These are phyloP conservation scores for Alternaria triticina DNA, from an alignment of 2,329 filamentous ascomycete genomes.

Conservation along the genomic window DNA sequence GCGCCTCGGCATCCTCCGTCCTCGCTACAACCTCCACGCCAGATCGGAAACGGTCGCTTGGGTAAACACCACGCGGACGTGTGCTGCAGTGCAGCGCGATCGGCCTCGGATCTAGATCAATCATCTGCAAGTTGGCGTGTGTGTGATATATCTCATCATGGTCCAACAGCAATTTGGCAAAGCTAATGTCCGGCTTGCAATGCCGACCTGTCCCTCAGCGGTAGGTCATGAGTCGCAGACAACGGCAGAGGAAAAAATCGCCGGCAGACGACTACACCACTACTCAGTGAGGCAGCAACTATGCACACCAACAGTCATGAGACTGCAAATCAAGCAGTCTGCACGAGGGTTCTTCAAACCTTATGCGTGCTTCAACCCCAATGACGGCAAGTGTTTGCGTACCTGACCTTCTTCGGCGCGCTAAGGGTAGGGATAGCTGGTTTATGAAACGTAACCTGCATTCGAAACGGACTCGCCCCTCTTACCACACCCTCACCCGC, in stretches of 20 bases:
- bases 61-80: neutral
- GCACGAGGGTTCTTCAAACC: constrained; percentile 8
- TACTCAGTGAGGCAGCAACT: neutral
- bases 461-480: constrained; percentile 26
- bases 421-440: constrained; percentile 13
- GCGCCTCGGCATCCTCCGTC: neutral
- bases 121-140: neutral
- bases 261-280: neutral
- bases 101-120: neutral
- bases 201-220: neutral
- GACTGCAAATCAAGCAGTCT: constrained; percentile 4
- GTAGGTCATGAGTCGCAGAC: neutral
- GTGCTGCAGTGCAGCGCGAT: neutral
- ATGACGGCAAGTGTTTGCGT: constrained; percentile 5
- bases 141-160: neutral
- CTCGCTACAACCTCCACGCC: neutral
- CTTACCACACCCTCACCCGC: constrained; percentile 9
- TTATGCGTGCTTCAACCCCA: constrained; percentile 14
- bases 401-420: constrained; percentile 14
- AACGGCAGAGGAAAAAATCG: neutral
- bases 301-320: neutral
- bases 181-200: neutral
- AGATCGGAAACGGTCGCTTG: neutral
- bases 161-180: neutral
- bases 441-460: constrained; percentile 23